Base-by-base conservation (phyloP, 225 moss, liverwort and hornwort genomes). In the Marchantia paleacea region DNA sequence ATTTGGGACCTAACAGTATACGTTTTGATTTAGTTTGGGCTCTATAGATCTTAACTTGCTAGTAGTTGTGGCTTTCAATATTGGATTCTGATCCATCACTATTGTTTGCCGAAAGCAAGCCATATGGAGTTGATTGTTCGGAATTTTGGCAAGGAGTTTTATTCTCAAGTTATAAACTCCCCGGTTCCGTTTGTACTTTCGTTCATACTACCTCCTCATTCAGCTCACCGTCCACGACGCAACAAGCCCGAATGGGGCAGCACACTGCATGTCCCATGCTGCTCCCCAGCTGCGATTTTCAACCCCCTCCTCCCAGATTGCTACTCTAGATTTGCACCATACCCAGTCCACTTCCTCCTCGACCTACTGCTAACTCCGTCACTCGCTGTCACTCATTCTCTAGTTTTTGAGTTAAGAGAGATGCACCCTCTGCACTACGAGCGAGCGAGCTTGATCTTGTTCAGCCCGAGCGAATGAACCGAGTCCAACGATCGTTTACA, bases 201-300 rank as follows among this genome's bases (percentile, higher is more conserved):
- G n/a, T n/a, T n/a, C n/a, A n/a, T n/a, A n/a, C 74, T 62, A 48
- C 51, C 69, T 60, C 80, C 68, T 74, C 80, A 48, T 68, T 79
- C 76, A 72, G 52, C 79, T 85, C 79, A 18, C 68, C 78, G 26
- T 75, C 61, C 82, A 29, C 77, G 22, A 71, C 76, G 30, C 75
- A 55, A 79, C 22, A 26, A 69, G 52, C 64, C 60, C 50, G 52
- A 82, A 66, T 30, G 75, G 60, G 30, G 48, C 78, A 55, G 20
- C 48, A 29, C 24, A 52, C 82, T 30, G 69, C 82, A 76, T 65
- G 39, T 39, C 81, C 82, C 85, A 85, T 85, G 63, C 73, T 73
- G 52, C 49, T 65, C 65, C 78, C 65, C 62, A 69, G 74, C 60
- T 70, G 16, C 47, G 48, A 10, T 51, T 67, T 71, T 19, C 64